These are phyloP conservation scores for Pisolithus albus DNA, from an alignment of 768 basidiomycete genomes.

Conservation along the genomic window DNA sequence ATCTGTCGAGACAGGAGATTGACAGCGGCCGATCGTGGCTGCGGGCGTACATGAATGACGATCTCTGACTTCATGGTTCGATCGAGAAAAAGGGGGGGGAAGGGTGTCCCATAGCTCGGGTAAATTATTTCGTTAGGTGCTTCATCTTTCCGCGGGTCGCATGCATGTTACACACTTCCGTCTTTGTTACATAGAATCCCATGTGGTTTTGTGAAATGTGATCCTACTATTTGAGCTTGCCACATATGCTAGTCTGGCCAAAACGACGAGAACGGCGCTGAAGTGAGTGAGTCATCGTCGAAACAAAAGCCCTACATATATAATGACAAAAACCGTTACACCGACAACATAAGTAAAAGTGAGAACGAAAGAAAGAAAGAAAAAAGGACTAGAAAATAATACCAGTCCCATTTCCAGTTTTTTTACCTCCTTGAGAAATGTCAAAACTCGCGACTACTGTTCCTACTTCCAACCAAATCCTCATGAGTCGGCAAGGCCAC, in stretches of 20 bases:
- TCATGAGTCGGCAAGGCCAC: slow-evolving; percentile 42
- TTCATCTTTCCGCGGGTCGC: not conserved
- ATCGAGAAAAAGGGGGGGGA: not conserved
- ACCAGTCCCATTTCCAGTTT: slow-evolving; percentile 11
- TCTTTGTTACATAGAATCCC: no score
- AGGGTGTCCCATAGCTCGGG: not conserved
- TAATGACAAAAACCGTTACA: not conserved
- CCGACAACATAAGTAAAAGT: not conserved
- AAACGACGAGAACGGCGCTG: not conserved
- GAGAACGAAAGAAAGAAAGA: not conserved
- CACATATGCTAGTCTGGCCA: not conserved
- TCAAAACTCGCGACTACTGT: slow-evolving; percentile 32
- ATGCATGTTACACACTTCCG: no score
- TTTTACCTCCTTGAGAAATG: slow-evolving; percentile 20
- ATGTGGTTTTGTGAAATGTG: no score
- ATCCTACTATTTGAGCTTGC: no score
- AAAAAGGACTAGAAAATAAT: no score
- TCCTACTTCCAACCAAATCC: slow-evolving; percentile 34
- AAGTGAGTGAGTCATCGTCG: not conserved
- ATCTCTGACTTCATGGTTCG: slow-evolving; percentile 16
- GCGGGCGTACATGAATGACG: slow-evolving; percentile 36
- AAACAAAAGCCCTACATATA: not conserved
- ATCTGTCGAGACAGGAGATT: slow-evolving; percentile 32
- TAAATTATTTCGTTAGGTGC: not conserved
- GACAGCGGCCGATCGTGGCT: slow-evolving; percentile 37